phyloP scores from a whole-genome alignment of 1,139 yeast species.

The Suhomyces choctaworum region DNA sequence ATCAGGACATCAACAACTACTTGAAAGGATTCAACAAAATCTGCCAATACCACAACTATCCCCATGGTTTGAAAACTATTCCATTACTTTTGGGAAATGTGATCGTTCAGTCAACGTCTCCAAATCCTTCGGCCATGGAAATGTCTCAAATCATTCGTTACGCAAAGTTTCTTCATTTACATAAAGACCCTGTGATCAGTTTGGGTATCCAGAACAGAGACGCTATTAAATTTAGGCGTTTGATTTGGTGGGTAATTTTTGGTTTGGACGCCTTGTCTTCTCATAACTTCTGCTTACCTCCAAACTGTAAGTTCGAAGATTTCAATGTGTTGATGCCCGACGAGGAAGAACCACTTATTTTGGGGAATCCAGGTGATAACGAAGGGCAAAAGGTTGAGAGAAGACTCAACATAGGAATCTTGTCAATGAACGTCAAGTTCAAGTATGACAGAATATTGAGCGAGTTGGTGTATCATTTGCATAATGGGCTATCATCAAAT shows the following conservation, averaged over 20 bases:
- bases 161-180: slow-evolving; percentile 56
- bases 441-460: slow-evolving; percentile 53
- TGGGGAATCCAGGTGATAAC: slow-evolving; percentile 23
- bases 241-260: slow-evolving; percentile 67
- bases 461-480: slow-evolving; percentile 48
- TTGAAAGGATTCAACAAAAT: slow-evolving; percentile 49
- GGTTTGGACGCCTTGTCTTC: slow-evolving; percentile 60
- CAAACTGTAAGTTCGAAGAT: slow-evolving; percentile 54
- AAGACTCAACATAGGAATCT: slow-evolving; percentile 36
- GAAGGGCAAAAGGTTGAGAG: slow-evolving; percentile 17
- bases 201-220: slow-evolving; percentile 50
- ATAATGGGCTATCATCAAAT: slow-evolving; percentile 39
- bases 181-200: slow-evolving; percentile 57
- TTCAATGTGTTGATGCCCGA: slow-evolving; percentile 58
- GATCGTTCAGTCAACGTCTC: slow-evolving; percentile 54
- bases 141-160: slow-evolving; percentile 52
- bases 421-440: slow-evolving; percentile 54
- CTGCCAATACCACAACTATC: slow-evolving; percentile 52
- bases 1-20: slow-evolving; percentile 52
- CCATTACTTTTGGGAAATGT: slow-evolving; percentile 52
- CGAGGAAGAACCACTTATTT: slow-evolving; percentile 42
- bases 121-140: slow-evolving; percentile 55
- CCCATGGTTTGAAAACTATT: slow-evolving; percentile 51
- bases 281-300: slow-evolving; percentile 57
- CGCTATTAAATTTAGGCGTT: slow-evolving; percentile 52